A percentile compares a stretch with the other conserved stretches of the same genome.
Conservation (phyloP, 306 rosid species). For the Gillenia trifoliata region DNA sequence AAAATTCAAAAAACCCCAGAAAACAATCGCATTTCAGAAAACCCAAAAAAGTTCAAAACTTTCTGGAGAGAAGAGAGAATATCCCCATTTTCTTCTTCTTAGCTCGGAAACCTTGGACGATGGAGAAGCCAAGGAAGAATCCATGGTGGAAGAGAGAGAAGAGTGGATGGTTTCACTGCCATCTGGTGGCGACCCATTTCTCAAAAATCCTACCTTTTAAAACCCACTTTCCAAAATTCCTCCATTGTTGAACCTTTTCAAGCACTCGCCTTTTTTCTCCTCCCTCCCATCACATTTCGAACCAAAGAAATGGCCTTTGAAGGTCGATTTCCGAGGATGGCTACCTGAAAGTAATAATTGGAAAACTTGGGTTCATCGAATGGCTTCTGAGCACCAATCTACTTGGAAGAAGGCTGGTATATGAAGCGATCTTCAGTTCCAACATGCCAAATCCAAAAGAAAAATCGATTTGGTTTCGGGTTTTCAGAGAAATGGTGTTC, state of each 20-base stretch:
- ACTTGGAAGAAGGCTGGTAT: conserved; percentile 41
- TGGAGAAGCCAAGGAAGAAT: background rate
- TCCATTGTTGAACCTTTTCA: background rate
- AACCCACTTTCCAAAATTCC: conserved; percentile 21
- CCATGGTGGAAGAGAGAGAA: conserved; percentile 26
- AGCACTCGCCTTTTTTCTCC: background rate
- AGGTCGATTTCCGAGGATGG: conserved; percentile 21
- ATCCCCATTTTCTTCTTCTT: too few species aligned
- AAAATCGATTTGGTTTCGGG: conserved; percentile 16
- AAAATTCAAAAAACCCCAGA: too few species aligned
- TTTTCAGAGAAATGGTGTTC: conserved; percentile 40
- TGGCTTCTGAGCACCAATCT: conserved; percentile 22
- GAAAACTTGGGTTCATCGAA: conserved; percentile 32
- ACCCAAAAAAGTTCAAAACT: too few species aligned
- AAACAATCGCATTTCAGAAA: too few species aligned
- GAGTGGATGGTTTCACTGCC: conserved; percentile 43
- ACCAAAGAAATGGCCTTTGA: conserved; percentile 14
- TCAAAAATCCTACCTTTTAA: conserved; percentile 34
- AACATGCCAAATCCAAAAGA: background rate
- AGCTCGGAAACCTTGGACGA: background rate
- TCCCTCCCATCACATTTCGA: background rate
- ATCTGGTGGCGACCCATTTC: conserved; percentile 25
- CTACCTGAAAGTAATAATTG: conserved; percentile 6
- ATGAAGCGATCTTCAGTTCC: conserved; percentile 42
- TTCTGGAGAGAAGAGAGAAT: too few species aligned